Evolutionary conservation across 129 eudicot genomes (phyloP), one percentile per base, ranked within the genome.

Genomic region (Centella asiatica): DNA sequence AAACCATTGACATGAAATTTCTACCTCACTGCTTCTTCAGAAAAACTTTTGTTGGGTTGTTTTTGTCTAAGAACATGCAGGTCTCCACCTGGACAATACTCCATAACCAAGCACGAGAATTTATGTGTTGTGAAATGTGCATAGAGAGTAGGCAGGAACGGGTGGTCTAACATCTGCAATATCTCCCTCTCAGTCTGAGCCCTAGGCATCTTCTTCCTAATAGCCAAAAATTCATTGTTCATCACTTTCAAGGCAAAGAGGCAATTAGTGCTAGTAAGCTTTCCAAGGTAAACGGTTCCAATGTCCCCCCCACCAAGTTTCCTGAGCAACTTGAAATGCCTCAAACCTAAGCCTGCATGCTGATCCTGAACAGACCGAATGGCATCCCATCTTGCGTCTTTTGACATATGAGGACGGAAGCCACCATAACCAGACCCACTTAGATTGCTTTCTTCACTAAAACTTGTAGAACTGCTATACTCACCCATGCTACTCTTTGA

Each of bases 81-180:
- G 82, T 92, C 96, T 2, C 96, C 96, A 53, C 95, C 94, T 0
- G 98, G 90, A 68, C 98, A 90, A 75, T 86, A 87, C 32, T 92
- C 98, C 64, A 82, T 87, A 37, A 87, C 95, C 77, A 92, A 74
- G 79, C 98, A 92, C 3, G 90, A 65, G 63, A 69, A 83, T 50
- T 80, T 92, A 52, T 84, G 82, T 4, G 88, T 76, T 33, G 75
- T 74, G 62, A 92, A 92, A 58, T 87, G 84, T 2, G 90, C 81
- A 82, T 72, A 92, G 13, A 92, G 82, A 0, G 96, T 83, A 26
- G 98, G 98, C 27, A 92, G 95, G 67, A 92, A 92, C n/a, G 98
- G 98, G 76, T 92, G 98, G 70, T 92, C 98, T 66, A 92, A 72
- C 76, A 82, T 77, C 48, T 84, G 90, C 52, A 92, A 61, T 60